A percentile compares a stretch with the other conserved stretches of the same genome.
Conservation (phyloP, 2,329 filamentous ascomycete species). For the Cordyceps cicadae region DNA sequence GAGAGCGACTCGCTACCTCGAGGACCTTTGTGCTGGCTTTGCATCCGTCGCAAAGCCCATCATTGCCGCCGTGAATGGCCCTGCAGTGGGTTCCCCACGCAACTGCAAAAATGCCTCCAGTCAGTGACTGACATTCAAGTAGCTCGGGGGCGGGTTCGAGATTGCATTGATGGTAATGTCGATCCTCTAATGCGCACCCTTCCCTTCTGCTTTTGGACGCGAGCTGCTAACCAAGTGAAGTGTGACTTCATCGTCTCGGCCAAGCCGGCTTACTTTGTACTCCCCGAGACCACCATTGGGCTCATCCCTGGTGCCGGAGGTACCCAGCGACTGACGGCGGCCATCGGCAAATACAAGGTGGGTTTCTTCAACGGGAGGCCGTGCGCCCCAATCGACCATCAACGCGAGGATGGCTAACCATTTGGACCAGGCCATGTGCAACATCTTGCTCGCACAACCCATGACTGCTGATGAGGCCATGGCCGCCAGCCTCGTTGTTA, state of each 20-base stretch:
- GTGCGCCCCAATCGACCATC: not conserved
- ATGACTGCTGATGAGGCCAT: slow-evolving; percentile 4
- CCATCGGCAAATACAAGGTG: slow-evolving; percentile 20
- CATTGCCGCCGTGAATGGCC: slow-evolving; percentile 33
- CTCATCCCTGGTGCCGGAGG: slow-evolving; percentile 21
- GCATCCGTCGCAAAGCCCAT: slow-evolving; percentile 25
- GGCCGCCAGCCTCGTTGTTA: not conserved
- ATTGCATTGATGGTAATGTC: slow-evolving; percentile 29
- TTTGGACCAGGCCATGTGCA: not conserved
- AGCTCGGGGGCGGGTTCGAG: slow-evolving; percentile 36
- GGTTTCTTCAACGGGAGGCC: not conserved
- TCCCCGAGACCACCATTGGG: slow-evolving; percentile 21
- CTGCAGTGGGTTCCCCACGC: slow-evolving; percentile 25
- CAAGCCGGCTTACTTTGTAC: slow-evolving; percentile 17
- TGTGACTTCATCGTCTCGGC: slow-evolving; percentile 20
- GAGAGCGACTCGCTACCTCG: slow-evolving; percentile 10
- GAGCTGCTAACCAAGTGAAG: slow-evolving; percentile 12
- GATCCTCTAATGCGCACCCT: not conserved
- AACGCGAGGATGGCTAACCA: not conserved
- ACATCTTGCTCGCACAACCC: slow-evolving; percentile 6
- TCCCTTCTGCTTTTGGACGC: not conserved
- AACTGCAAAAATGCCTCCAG: not conserved
- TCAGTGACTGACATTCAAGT: not conserved
- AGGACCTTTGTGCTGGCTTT: slow-evolving; percentile 23
- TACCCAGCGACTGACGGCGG: slow-evolving; percentile 19